Evolutionary conservation across 352 stramenopile species (phyloP).

Genomic region (Blastocystis sp.): DNA sequence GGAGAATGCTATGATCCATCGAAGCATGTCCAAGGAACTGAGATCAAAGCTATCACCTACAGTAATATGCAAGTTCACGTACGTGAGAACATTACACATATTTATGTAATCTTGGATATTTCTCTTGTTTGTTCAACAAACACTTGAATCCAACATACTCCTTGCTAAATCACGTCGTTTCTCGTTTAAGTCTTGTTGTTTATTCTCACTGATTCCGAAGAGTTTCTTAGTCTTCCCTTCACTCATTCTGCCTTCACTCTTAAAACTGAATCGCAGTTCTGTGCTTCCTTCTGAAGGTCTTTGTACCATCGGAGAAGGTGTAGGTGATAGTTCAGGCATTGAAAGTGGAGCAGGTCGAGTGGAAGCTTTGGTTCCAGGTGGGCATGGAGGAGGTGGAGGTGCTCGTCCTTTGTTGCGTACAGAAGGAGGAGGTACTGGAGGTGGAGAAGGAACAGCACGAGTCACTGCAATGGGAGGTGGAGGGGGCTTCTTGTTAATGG

Average conservation of each 20-base stretch:
- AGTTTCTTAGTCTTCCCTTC: conserved; percentile 12
- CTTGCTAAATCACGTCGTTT: conserved; percentile 24
- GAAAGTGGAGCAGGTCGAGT: background rate
- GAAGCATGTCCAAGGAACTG: conserved; percentile 72
- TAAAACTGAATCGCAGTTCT: background rate
- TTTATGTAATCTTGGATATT: conserved; percentile 70
- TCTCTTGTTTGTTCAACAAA: conserved; percentile 62
- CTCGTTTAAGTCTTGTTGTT: conserved; percentile 5
- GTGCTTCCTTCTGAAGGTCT: background rate
- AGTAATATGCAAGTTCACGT: conserved; percentile 74
- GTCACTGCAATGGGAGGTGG: background rate
- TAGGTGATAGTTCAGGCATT: background rate
- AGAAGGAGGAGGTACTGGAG: background rate
- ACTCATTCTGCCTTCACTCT: background rate
- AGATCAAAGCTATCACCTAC: conserved; percentile 77
- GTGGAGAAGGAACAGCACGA: background rate
- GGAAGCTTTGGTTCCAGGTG: background rate
- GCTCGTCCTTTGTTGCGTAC: background rate
- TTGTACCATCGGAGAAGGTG: background rate
- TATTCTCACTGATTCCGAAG: background rate
- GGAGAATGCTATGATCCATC: conserved; percentile 71
- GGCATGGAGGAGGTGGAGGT: background rate
- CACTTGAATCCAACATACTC: conserved; percentile 28
- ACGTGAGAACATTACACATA: conserved; percentile 61
- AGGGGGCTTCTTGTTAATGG: background rate